Percentiles rank a stretch among this genome's conserved stretches.
phyloP scores from a whole-genome alignment of 768 basidiomycete genomes.

The Paxillus ammoniavirescens region DNA sequence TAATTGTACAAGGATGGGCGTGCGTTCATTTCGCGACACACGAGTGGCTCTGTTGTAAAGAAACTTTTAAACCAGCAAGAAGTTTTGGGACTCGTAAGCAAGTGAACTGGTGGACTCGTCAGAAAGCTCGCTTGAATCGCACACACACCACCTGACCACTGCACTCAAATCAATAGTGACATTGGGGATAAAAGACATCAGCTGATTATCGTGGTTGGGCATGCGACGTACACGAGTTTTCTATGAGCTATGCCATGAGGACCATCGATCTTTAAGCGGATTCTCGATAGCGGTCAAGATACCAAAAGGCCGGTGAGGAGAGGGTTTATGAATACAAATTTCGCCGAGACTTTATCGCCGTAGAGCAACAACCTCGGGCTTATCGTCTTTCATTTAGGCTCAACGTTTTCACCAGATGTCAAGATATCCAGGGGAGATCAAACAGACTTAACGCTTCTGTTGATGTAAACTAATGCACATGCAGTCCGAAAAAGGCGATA shows the following conservation, averaged over 20 bases:
- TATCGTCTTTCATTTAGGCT: not conserved
- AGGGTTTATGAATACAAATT: not conserved
- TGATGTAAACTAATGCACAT: not conserved
- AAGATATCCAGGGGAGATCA: not conserved
- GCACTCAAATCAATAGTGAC: conserved; percentile 1
- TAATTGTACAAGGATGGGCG: no score
- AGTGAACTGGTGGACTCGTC: not conserved
- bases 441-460: not conserved
- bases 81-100: no score
- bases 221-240: conserved; percentile 24
- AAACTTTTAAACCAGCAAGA: not conserved
- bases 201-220: conserved; percentile 20
- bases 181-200: conserved; percentile 3
- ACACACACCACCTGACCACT: not conserved
- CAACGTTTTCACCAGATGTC: not conserved
- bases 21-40: no score
- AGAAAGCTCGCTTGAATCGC: not conserved
- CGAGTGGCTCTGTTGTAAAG: no score
- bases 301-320: not conserved
- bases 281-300: not conserved
- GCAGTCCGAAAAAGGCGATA: not conserved
- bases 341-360: not conserved
- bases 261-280: conserved; percentile 16
- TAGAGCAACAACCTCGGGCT: not conserved
- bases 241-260: conserved; percentile 9